Base-by-base conservation (phyloP, 2,329 filamentous ascomycete genomes). In the Tolypocladium amazonense region DNA sequence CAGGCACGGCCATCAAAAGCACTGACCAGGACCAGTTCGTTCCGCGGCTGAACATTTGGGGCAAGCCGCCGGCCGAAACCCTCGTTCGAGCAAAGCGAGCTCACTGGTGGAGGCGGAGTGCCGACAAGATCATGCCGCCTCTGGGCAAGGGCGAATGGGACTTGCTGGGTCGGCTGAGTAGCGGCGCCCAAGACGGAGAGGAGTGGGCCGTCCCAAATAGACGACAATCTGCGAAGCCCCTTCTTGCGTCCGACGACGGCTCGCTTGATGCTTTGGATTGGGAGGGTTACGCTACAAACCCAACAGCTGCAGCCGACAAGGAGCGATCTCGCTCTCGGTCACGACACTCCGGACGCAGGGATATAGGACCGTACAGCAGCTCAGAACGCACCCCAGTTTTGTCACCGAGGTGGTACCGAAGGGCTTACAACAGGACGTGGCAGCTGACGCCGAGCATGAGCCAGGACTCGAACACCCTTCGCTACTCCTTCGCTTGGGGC, bases 101-200 rank as follows among this genome's bases (percentile, higher is more conserved):
- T 35, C 73, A 70, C 27, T 81, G 78, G 72, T 87, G 81, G 79
- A 76, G 70, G 43, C 60, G 60, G 4, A 66, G 75, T 20, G 71
- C 78, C 0, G 68, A 75, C 15, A 81, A 78, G 61, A 62, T 84
- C 8, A 71, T 83, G 65, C 81, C 82, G n/a, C 85, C 85, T 0
- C 60, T 87, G 20, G 75, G 76, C 8, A 71, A 68, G 35, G 72
- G 73, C 23, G 82, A 87, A 66, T 87, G 83, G 83, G 75, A 85
- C 18, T 67, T 77, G 18, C 69, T 87, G n/a, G 70, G 70, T n/a
- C 69, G 71, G 30, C 64, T 87, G 41, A 75, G 75, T 3, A 62
- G 65, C 9, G 83, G 79, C 1, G 70, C 71, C 33, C 75, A 75
- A 12, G 65, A 66, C 56, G 57, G 62, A 25, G 61, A 62, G 4